phyloP scores from a whole-genome alignment of 345 rosid genomes.

The Conringia planisiliqua region DNA sequence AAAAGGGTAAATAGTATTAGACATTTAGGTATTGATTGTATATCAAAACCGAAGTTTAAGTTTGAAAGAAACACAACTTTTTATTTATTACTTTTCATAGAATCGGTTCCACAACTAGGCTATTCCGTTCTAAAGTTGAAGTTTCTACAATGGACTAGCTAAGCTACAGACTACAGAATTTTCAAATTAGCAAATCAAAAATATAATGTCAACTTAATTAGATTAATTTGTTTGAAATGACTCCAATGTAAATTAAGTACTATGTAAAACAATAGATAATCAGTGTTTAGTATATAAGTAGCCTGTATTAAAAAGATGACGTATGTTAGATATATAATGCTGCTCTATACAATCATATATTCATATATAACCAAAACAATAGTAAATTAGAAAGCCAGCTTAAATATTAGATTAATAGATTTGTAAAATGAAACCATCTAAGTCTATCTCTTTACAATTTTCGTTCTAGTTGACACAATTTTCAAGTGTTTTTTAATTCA shows the following conservation, averaged over 20 bases:
- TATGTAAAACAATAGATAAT: background rate
- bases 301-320: background rate
- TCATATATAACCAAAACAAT: background rate
- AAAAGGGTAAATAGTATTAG: background rate
- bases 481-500: background rate
- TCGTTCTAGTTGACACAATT: background rate
- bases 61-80: background rate
- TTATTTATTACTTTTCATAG: background rate
- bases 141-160: background rate
- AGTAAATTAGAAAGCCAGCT: background rate
- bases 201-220: background rate
- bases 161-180: background rate
- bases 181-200: background rate
- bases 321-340: background rate
- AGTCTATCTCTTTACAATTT: background rate
- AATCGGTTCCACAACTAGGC: background rate
- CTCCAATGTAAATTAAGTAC: background rate
- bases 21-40: background rate
- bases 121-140: background rate
- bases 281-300: background rate
- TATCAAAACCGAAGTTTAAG: background rate
- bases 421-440: background rate
- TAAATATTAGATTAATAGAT: background rate
- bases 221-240: background rate
- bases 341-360: background rate